Percentiles rank a stretch among this genome's conserved stretches.
Evolutionary conservation across 768 basidiomycete genomes (phyloP).

Genomic region (Leccinum rimulosum): DNA sequence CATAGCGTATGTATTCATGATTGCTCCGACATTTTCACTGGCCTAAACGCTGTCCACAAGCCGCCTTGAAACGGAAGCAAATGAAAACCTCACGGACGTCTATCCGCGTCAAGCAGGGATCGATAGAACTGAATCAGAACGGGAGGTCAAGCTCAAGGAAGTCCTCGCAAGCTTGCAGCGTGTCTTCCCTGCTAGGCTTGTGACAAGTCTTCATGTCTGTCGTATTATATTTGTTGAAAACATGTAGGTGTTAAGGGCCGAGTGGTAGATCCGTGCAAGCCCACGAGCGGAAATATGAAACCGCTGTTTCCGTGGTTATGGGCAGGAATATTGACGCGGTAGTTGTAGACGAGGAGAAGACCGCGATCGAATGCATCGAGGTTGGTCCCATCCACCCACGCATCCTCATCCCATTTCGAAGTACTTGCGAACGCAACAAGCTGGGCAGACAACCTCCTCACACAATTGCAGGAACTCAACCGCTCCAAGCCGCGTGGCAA

Average conservation of each 20-base stretch:
- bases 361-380: slow-evolving; percentile 97
- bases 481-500: slow-evolving; percentile 82
- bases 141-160: slow-evolving; percentile 82
- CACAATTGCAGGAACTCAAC: slow-evolving; percentile 77
- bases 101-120: slow-evolving; percentile 88
- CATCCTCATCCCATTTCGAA: slow-evolving; percentile 29
- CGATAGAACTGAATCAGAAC: slow-evolving; percentile 83
- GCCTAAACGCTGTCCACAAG: slow-evolving; percentile 37
- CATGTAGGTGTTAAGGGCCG: slow-evolving; percentile 82
- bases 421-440: slow-evolving; percentile 94
- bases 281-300: slow-evolving; percentile 88
- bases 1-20: slow-evolving; percentile 53
- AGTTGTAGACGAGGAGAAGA: slow-evolving; percentile 96
- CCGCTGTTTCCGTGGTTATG: slow-evolving; percentile 86
- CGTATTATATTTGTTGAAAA: neutral
- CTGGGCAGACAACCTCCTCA: slow-evolving; percentile 75
- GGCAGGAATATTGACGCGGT: slow-evolving; percentile 95
- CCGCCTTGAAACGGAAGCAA: slow-evolving; percentile 85
- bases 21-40: neutral
- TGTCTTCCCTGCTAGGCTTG: slow-evolving; percentile 73
- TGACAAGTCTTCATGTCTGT: neutral
- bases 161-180: slow-evolving; percentile 79
- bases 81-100: slow-evolving; percentile 84
- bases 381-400: slow-evolving; percentile 37
- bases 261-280: slow-evolving; percentile 92